A percentile compares a stretch with the other conserved stretches of the same genome.
Evolutionary conservation across 495 filamentous ascomycete genomes (phyloP).

Genomic region (Cryomyces minteri): DNA sequence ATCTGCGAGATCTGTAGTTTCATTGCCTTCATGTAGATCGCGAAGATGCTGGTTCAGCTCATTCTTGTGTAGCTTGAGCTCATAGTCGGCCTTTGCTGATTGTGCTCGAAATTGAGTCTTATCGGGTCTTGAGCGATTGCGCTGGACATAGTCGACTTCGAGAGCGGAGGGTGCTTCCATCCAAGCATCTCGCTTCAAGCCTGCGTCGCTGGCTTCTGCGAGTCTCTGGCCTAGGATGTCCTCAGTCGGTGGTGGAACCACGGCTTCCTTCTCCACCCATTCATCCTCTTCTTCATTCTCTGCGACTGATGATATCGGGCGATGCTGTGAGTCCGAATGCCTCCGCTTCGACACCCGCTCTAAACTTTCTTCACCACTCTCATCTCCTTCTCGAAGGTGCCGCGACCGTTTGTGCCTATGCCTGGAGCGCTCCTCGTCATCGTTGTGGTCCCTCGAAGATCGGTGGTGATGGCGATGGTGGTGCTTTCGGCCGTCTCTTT

Average conservation of each 20-base stretch:
- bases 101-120: slow-evolving; percentile 13
- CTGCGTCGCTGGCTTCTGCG: slow-evolving; percentile 6
- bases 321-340: too few species aligned
- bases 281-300: too few species aligned
- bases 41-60: slow-evolving; percentile 64
- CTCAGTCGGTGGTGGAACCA: slow-evolving; percentile 19
- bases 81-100: slow-evolving; percentile 44
- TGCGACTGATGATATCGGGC: too few species aligned
- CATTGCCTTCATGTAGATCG: slow-evolving; percentile 24
- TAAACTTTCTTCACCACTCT: slow-evolving; percentile 8
- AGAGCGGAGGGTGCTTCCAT: slow-evolving; percentile 75
- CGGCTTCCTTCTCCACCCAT: too few species aligned
- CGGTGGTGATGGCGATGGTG: slow-evolving; percentile 27
- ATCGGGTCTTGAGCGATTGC: slow-evolving; percentile 28
- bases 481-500: slow-evolving; percentile 6
- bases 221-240: slow-evolving; percentile 18
- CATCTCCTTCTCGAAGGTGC: slow-evolving; percentile 23
- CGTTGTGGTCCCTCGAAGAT: slow-evolving; percentile 23
- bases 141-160: slow-evolving; percentile 73
- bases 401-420: slow-evolving; percentile 38
- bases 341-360: too few species aligned
- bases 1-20: slow-evolving; percentile 22
- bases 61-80: slow-evolving; percentile 59
- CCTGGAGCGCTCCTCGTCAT: slow-evolving; percentile 23
- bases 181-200: slow-evolving; percentile 63